Evolutionary conservation across 1,284 basidiomycete genomes (phyloP).

Genomic region (Ganoderma meredithae): DNA sequence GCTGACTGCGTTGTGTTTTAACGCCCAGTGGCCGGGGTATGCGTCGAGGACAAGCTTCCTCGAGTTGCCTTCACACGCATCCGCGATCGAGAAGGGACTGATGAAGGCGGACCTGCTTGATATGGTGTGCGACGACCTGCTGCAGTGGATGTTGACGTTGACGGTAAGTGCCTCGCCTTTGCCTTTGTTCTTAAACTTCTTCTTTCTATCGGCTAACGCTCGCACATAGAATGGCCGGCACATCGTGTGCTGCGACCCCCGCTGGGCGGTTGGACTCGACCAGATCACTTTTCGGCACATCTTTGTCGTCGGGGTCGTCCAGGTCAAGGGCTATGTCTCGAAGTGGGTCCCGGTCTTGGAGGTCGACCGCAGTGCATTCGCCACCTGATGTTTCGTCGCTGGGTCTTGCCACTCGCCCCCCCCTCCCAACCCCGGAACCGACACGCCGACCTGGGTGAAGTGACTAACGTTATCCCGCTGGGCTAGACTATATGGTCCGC

Average conservation of each 20-base stretch:
- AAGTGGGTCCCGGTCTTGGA: constrained; percentile 30
- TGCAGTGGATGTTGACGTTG: constrained; percentile 21
- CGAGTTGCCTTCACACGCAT: constrained; percentile 12
- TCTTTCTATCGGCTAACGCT: not conserved
- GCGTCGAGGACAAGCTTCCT: constrained; percentile 23
- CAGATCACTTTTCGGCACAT: constrained; percentile 28
- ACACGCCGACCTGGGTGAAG: too few species aligned
- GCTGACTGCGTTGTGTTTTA: not conserved
- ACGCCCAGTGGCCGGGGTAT: constrained; percentile 30
- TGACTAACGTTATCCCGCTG: too few species aligned
- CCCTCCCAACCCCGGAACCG: too few species aligned
- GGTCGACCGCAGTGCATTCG: constrained; percentile 21
- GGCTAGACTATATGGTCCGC: too few species aligned
- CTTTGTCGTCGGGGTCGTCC: constrained; percentile 21
- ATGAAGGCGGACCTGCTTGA: constrained; percentile 24
- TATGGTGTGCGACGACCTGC: constrained; percentile 25
- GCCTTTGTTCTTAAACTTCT: not conserved
- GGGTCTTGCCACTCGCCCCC: too few species aligned
- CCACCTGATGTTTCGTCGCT: not conserved
- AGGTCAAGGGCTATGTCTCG: constrained; percentile 21
- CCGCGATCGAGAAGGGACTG: not conserved
- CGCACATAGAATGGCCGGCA: constrained; percentile 18
- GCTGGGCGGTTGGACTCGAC: constrained; percentile 25
- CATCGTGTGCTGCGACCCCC: constrained; percentile 20
- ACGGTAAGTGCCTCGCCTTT: constrained; percentile 12